phyloP scores from a whole-genome alignment of 805 yeast species.

The Saccharomycopsis guyanensis region DNA sequence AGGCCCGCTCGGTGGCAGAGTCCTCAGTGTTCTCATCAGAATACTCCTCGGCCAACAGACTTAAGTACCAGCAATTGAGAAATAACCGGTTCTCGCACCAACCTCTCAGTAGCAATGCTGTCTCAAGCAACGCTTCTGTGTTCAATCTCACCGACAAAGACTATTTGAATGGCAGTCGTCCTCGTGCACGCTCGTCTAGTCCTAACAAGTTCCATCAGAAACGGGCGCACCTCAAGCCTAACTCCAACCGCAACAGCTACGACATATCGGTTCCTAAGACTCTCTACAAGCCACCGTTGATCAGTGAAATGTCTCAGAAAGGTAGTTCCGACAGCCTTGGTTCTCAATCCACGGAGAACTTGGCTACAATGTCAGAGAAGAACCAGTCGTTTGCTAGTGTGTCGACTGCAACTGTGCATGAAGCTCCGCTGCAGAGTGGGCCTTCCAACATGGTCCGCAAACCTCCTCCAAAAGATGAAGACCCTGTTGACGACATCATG shows the following conservation, averaged over 20 bases:
- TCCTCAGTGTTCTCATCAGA: conserved; percentile 7
- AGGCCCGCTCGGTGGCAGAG: conserved; percentile 1
- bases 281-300: conserved; percentile 16
- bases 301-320: conserved; percentile 2
- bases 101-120: neutral
- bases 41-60: neutral
- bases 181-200: conserved; percentile 6
- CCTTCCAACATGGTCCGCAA: neutral
- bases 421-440: neutral
- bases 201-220: conserved; percentile 6
- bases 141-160: conserved; percentile 12
- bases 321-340: neutral
- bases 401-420: neutral
- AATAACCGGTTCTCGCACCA: conserved; percentile 3
- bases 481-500: neutral
- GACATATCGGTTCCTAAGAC: conserved; percentile 16
- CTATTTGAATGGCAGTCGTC: conserved; percentile 2
- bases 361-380: neutral
- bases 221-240: conserved; percentile 6
- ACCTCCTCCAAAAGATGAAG: neutral
- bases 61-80: conserved; percentile 9
- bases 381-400: neutral
- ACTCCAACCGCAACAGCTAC: conserved; percentile 5
- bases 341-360: neutral
- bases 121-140: conserved; percentile 1